Evolutionary conservation across 179 eudicot species (phyloP).

Genomic region (Spinacia oleracea): DNA sequence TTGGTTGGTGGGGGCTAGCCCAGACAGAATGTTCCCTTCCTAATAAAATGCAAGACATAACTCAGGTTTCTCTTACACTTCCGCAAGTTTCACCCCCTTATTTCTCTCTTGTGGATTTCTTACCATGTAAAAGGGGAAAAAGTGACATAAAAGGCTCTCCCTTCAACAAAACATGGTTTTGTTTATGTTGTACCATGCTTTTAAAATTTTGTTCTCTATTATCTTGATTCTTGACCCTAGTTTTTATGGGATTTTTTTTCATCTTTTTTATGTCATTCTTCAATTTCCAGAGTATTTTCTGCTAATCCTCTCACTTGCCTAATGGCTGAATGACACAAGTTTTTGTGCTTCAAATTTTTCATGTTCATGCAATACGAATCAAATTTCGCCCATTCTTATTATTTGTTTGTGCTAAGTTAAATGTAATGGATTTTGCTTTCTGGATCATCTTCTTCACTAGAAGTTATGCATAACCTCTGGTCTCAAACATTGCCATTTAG

Average conservation of each 20-base stretch:
- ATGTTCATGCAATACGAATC: constrained; percentile 3
- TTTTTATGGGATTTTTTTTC: too few relatives aligned
- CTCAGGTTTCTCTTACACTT: background rate
- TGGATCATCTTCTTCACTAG: background rate
- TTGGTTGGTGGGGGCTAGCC: background rate
- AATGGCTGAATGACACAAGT: background rate
- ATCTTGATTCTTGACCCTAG: background rate
- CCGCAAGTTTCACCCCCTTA: background rate
- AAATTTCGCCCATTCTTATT: background rate
- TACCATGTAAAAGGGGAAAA: background rate
- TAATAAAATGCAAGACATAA: background rate
- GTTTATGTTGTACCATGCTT: background rate
- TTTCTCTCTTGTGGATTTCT: background rate
- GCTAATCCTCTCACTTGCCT: background rate
- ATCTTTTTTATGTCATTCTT: background rate
- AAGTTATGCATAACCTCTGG: background rate
- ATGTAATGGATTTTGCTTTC: background rate
- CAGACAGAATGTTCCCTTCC: background rate
- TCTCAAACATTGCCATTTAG: background rate
- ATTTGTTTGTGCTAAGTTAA: background rate
- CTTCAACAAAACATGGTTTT: background rate
- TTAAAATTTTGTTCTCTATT: background rate
- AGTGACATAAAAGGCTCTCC: background rate
- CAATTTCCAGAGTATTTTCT: background rate
- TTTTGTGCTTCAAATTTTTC: background rate